phyloP scores from a whole-genome alignment of 371 early-diverging fungal genomes.

The Paraphysoderma sedebokerense region DNA sequence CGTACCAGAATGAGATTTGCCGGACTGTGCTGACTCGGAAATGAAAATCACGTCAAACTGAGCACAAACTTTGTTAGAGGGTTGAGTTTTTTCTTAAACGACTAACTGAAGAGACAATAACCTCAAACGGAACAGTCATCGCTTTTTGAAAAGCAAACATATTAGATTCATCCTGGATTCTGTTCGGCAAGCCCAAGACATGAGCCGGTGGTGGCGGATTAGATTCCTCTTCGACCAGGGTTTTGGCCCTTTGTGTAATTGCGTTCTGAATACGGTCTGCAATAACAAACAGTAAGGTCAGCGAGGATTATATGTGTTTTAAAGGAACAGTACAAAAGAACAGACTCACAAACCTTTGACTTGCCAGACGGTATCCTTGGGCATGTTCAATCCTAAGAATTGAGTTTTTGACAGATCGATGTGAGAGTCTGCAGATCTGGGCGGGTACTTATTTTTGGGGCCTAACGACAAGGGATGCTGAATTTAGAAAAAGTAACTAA shows the following conservation, averaged over 20 bases:
- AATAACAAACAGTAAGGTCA: no score
- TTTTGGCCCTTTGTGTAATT: no score
- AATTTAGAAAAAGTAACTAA: no score
- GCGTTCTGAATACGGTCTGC: no score
- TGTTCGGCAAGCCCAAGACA: slow-evolving; percentile 17
- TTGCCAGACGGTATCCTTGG: slow-evolving; percentile 14
- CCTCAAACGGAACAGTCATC: slow-evolving; percentile 37
- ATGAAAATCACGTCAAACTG: slow-evolving; percentile 42
- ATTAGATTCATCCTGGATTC: slow-evolving; percentile 20
- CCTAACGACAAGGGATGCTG: no score
- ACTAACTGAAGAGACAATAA: slow-evolving; percentile 9
- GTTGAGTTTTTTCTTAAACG: neutral
- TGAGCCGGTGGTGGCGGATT: neutral
- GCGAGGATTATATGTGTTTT: neutral
- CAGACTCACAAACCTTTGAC: slow-evolving; percentile 8
- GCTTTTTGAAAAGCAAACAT: slow-evolving; percentile 35
- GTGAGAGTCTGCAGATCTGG: no score
- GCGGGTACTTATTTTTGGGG: no score
- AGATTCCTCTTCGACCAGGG: no score
- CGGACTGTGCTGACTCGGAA: slow-evolving; percentile 17
- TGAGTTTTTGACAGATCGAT: no score
- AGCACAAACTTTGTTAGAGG: neutral
- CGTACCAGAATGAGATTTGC: neutral
- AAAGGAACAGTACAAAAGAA: slow-evolving; percentile 2
- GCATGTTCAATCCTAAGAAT: slow-evolving; percentile 6